Evolutionary conservation across 2,329 filamentous ascomycete species (phyloP), one percentile per base, ranked within the genome.

Genomic region (Apiospora saccharicola): DNA sequence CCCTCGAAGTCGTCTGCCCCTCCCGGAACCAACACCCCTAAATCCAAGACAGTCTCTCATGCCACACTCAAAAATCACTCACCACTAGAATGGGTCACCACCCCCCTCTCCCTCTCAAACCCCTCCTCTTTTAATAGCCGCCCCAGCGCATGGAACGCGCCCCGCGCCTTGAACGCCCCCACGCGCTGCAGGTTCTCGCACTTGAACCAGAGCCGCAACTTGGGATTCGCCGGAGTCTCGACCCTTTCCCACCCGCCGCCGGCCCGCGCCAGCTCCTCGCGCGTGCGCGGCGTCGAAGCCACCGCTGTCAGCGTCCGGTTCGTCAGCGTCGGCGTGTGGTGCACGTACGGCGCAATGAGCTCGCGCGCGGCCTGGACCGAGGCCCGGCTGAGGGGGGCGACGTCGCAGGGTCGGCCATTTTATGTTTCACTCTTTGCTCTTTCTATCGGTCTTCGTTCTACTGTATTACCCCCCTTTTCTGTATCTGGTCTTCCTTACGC

Each of bases 11-110:
- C 22, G 7, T 14, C n/a, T 30, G 10, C 53, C 16, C 24, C 26
- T 30, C 16, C 16, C 16, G 34, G 0, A n/a, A 2, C 46, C 5
- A 24, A 61, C 24, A 5, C 37, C 37, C 37, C 37, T 37, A 57
- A 13, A 26, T 57, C 51, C 51, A 22, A 34, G 13, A 61, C 13
- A 6, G 7, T 13, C 53, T 5, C 53, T 19, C 13, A 64, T 12
- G 22, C 14, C 37, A 37, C 8, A 37, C 37, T 10, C 37, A 67
- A 24, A 26, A 2, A 70, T 71, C 73, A 80, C 79, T 75, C 83
- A 96, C 94, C 95, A 80, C 92, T 95, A 81, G 93, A 96, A 84
- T 98, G 95, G 76, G 96, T 98, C 14, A 95, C 91, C 10, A 98
- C 95, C 0, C 95, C 95, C 79, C 86, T 90, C 78, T 84, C 85